Conservation (phyloP, 140 eudicot species). For the Anethum foeniculum region DNA sequence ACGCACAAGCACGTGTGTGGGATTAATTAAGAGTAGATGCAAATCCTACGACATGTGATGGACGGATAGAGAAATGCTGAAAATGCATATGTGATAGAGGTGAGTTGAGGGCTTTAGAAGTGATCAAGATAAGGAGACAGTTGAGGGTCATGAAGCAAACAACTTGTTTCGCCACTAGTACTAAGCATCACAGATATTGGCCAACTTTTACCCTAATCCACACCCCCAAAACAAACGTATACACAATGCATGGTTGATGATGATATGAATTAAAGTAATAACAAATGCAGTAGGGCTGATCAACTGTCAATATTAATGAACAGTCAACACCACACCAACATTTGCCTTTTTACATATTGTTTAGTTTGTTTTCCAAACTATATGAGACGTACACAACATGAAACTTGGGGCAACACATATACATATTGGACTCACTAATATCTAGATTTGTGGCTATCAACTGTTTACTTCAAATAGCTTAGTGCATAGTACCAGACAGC, state of each 20-base stretch:
- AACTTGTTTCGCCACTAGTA: background rate
- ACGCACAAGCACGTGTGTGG: background rate
- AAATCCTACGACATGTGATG: background rate
- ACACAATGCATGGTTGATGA: background rate
- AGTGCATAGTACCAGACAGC: background rate
- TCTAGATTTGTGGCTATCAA: background rate
- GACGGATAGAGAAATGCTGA: background rate
- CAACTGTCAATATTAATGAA: constrained; percentile 1
- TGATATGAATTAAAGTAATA: background rate
- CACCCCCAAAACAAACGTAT: background rate
- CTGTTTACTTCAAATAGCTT: background rate
- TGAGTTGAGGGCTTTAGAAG: background rate
- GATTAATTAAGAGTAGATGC: background rate
- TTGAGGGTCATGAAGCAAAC: background rate
- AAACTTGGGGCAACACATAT: background rate
- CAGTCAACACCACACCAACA: constrained; percentile 2
- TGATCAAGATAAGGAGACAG: constrained; percentile 6
- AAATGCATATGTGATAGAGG: background rate
- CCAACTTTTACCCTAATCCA: background rate
- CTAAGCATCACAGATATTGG: background rate
- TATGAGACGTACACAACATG: background rate
- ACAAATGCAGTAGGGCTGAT: constrained; percentile 1
- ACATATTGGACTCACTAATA: background rate
- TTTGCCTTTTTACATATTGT: constrained; percentile 4
- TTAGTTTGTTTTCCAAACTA: background rate